Percentiles rank a stretch among this genome's conserved stretches.
These are phyloP conservation scores for Scutellaria baicalensis DNA, from an alignment of 257 asterid genomes.

Conservation along the genomic window DNA sequence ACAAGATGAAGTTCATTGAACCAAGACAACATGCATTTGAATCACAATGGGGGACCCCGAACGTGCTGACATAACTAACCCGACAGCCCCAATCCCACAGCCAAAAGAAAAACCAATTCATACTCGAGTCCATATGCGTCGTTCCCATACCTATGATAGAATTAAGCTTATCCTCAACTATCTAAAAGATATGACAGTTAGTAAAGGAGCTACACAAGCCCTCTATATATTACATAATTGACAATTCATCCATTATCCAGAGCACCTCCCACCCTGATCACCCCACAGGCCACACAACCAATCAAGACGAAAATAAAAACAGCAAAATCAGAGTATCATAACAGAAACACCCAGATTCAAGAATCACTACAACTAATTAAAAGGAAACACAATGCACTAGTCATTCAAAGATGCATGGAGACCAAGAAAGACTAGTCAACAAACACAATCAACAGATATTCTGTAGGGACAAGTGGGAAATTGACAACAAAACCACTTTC, in stretches of 20 bases:
- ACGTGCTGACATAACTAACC: no score
- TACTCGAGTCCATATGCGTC: no score
- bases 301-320: not conserved
- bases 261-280: not conserved
- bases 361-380: not conserved
- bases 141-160: no score
- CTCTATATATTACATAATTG: not conserved
- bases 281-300: not conserved
- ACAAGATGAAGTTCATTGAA: no score
- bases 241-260: not conserved
- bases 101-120: no score
- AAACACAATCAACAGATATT: not conserved
- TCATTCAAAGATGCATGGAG: slow-evolving; percentile 8
- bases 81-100: no score
- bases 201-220: no score
- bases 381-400: not conserved
- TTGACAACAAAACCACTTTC: not conserved
- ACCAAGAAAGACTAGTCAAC: not conserved
- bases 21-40: no score
- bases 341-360: not conserved
- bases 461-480: not conserved
- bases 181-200: no score
- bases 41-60: no score
- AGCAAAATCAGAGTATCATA: not conserved
- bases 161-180: no score